These are phyloP conservation scores for Angomonas desouzai DNA, from an alignment of 208 protist species.

Conservation along the genomic window DNA sequence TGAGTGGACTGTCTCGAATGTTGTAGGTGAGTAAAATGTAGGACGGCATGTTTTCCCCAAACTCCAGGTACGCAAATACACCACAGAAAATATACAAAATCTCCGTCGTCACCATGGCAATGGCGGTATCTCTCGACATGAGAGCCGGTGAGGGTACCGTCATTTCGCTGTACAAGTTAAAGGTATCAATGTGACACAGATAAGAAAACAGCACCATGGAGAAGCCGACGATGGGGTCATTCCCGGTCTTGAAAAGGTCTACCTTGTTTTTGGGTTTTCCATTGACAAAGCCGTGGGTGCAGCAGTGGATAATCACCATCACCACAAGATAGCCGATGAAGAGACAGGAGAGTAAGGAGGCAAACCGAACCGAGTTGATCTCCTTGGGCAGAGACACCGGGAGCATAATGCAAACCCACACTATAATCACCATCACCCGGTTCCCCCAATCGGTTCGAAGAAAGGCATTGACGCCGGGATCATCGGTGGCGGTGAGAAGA, in stretches of 20 bases:
- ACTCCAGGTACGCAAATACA: conserved; percentile 45
- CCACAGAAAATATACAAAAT: conserved; percentile 27
- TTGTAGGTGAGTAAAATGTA: conserved; percentile 35
- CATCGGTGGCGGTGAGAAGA: conserved; percentile 17
- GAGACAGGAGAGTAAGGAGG: conserved; percentile 23
- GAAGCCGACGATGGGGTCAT: conserved; percentile 17
- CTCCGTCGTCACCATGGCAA: conserved; percentile 28
- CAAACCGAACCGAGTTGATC: conserved; percentile 40
- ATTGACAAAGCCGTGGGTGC: conserved; percentile 9
- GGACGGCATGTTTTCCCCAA: conserved; percentile 18
- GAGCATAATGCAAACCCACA: conserved; percentile 36
- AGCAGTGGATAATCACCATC: conserved; percentile 24
- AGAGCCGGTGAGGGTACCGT: conserved; percentile 15
- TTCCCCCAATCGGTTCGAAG: conserved; percentile 12
- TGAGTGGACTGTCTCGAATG: conserved; percentile 21
- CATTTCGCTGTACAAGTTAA: conserved; percentile 43
- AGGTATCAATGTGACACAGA: conserved; percentile 33
- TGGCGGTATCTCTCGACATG: conserved; percentile 22
- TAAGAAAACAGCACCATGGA: conserved; percentile 39
- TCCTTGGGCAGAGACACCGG: conserved; percentile 25
- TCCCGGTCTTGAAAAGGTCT: conserved; percentile 13
- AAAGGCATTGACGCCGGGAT: conserved; percentile 1
- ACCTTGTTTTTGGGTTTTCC: conserved; percentile 16
- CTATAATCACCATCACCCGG: conserved; percentile 18
- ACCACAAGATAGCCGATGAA: conserved; percentile 27